phyloP scores from a whole-genome alignment of 176 grass and related monocot genomes.

The Oryza officinalis region DNA sequence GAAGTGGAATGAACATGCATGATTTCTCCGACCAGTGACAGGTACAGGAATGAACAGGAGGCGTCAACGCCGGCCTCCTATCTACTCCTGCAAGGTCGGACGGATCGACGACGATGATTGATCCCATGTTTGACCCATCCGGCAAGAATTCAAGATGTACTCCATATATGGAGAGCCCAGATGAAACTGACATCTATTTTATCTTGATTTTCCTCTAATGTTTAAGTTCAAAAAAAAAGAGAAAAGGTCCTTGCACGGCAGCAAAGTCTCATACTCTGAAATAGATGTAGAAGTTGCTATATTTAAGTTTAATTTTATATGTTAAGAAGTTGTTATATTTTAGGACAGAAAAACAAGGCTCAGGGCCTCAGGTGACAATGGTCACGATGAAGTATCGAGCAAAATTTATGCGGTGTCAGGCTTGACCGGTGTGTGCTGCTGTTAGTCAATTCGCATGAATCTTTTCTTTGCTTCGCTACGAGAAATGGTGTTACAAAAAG shows the following conservation, averaged over 20 bases:
- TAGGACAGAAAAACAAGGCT: too few relatives aligned
- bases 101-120: background rate
- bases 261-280: too few relatives aligned
- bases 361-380: background rate
- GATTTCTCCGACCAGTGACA: slow-evolving; percentile 42
- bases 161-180: background rate
- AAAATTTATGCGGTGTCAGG: background rate
- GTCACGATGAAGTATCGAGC: background rate
- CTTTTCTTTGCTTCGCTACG: background rate
- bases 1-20: background rate
- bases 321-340: too few relatives aligned
- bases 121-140: background rate
- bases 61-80: slow-evolving; percentile 20
- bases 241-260: too few relatives aligned
- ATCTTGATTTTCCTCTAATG: background rate
- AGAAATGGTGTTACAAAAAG: background rate
- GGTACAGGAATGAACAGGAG: slow-evolving; percentile 10
- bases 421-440: background rate
- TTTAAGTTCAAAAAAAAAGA: background rate
- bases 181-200: background rate
- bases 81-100: background rate
- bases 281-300: too few relatives aligned
- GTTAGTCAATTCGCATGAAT: background rate
- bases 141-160: background rate
- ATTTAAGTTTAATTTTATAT: too few relatives aligned